A percentile compares a stretch with the other conserved stretches of the same genome.
phyloP scores from a whole-genome alignment of 2,329 filamentous ascomycete genomes.

The Conoideocrella luteorostrata region DNA sequence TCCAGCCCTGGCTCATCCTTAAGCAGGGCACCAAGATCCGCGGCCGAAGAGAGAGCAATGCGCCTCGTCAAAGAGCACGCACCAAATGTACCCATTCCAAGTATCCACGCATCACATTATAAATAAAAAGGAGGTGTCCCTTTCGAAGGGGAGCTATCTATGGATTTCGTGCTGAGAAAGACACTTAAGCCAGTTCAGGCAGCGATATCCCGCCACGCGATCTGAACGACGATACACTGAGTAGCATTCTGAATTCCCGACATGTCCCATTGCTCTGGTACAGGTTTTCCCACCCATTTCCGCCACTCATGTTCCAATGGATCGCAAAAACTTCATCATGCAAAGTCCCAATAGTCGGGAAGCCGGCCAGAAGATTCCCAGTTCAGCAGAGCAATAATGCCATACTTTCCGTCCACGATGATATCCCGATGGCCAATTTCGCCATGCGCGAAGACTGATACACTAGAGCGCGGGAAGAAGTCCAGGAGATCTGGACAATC shows the following conservation, averaged over 20 bases:
- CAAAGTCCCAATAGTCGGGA: slow-evolving; percentile 10
- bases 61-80: slow-evolving; percentile 7
- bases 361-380: slow-evolving; percentile 10
- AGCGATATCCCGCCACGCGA: slow-evolving; percentile 7
- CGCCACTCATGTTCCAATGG: slow-evolving; percentile 9
- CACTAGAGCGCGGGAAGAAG: slow-evolving; percentile 4
- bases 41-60: slow-evolving; percentile 11
- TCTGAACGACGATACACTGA: slow-evolving; percentile 10
- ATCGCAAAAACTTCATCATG: slow-evolving; percentile 12
- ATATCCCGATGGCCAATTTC: slow-evolving; percentile 9
- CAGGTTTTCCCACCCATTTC: slow-evolving; percentile 10
- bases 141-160: slow-evolving; percentile 8
- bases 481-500: slow-evolving; percentile 3
- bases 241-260: slow-evolving; percentile 6
- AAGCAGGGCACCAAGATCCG: slow-evolving; percentile 12
- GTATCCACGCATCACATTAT: slow-evolving; percentile 3
- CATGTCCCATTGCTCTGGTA: slow-evolving; percentile 11
- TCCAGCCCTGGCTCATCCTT: slow-evolving; percentile 8
- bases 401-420: slow-evolving; percentile 7
- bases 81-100: slow-evolving; percentile 8
- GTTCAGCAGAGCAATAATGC: slow-evolving; percentile 6
- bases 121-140: slow-evolving; percentile 1
- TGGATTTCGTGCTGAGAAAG: slow-evolving; percentile 8
- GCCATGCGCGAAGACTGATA: slow-evolving; percentile 10
- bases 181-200: slow-evolving; percentile 8